Conservation (phyloP, 1,284 basidiomycete species). For the Athelia psychrophila region DNA sequence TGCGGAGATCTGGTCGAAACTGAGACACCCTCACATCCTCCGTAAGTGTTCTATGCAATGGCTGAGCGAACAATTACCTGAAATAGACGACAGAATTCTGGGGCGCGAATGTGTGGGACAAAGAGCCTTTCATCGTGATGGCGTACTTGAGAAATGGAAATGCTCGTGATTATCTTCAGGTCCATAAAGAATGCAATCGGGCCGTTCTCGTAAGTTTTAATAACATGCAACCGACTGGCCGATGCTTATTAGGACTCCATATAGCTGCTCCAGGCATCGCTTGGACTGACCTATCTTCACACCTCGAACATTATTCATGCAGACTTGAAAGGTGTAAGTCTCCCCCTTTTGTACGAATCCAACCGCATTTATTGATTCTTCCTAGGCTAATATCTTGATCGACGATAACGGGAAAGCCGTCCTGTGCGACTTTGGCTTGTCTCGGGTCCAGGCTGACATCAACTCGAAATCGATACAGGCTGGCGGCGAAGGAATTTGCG, state of each 20-base stretch:
- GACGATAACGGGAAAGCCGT: conserved; percentile 1
- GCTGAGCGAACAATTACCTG: background rate
- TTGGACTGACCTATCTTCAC: background rate
- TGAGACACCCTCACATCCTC: background rate
- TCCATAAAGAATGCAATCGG: background rate
- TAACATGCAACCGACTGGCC: background rate
- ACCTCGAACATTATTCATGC: background rate
- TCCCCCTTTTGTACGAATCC: background rate
- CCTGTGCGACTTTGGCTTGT: background rate
- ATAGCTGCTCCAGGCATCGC: background rate
- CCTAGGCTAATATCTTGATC: background rate
- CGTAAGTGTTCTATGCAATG: background rate
- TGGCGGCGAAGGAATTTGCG: background rate
- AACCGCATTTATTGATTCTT: background rate
- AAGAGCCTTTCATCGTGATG: background rate
- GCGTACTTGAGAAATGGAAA: background rate
- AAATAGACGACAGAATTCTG: background rate
- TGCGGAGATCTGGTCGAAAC: background rate
- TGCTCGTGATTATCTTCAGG: background rate
- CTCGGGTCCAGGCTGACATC: background rate
- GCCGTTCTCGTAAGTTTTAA: background rate
- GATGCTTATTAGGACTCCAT: background rate
- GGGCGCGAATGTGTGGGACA: background rate
- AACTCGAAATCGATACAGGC: background rate
- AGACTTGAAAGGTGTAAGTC: background rate